Percentiles rank a stretch among this genome's conserved stretches.
These are phyloP conservation scores for Rubia yunnanensis DNA, from an alignment of 257 asterid species.

Conservation along the genomic window DNA sequence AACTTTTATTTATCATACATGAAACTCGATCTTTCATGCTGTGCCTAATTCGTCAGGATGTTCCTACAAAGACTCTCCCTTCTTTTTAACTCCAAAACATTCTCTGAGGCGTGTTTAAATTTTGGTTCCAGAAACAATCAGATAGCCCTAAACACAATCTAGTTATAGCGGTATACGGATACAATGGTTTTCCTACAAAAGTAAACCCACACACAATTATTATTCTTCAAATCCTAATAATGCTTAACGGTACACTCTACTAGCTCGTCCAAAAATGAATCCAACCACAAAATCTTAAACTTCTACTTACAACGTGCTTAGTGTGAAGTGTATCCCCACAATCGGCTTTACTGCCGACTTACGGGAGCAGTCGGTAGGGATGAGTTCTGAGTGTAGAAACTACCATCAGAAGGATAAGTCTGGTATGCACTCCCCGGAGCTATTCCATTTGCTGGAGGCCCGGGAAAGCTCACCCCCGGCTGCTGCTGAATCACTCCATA, in stretches of 20 bases:
- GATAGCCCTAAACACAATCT: background rate
- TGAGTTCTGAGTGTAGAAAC: constrained; percentile 47
- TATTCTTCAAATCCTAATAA: background rate
- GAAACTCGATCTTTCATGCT: too few species aligned
- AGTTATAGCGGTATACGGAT: background rate
- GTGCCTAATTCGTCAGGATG: too few species aligned
- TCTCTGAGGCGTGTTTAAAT: too few species aligned
- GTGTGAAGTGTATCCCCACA: too few species aligned
- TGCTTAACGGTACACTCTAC: background rate
- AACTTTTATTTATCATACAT: too few species aligned
- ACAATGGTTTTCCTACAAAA: background rate
- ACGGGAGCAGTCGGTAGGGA: constrained; percentile 63
- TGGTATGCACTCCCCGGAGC: constrained; percentile 37
- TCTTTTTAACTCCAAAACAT: too few species aligned
- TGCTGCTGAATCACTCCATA: constrained; percentile 41
- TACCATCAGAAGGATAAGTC: constrained; percentile 45
- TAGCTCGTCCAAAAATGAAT: background rate
- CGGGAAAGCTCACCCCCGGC: constrained; percentile 27
- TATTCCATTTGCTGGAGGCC: constrained; percentile 31
- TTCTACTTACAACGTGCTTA: constrained; percentile 15
- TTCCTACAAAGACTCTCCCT: too few species aligned
- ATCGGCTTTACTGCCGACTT: constrained; percentile 33
- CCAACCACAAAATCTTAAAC: background rate
- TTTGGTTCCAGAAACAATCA: background rate
- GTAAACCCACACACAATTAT: background rate